These are phyloP conservation scores for Diophrys sp. DNA, from an alignment of 73 alveolate genomes.

Conservation along the genomic window DNA sequence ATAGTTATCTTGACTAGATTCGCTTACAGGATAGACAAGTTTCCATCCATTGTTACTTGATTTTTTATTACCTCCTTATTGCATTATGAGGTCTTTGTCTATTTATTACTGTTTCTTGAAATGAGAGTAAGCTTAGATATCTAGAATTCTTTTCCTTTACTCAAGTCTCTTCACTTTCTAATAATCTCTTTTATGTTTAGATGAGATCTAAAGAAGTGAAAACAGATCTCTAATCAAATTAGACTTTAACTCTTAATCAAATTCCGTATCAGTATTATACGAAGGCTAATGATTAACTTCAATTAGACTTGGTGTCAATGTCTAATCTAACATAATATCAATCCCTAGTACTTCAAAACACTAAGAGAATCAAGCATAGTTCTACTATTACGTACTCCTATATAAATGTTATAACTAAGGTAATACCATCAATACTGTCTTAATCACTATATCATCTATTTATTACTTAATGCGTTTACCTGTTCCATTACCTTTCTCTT, in stretches of 20 bases:
- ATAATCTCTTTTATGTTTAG: not conserved
- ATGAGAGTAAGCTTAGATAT: not conserved
- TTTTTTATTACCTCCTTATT: not conserved
- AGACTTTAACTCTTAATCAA: constrained; percentile 38
- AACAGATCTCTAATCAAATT: not conserved
- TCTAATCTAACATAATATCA: constrained; percentile 48
- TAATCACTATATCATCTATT: constrained; percentile 3
- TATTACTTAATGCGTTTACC: not conserved
- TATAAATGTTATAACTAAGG: constrained; percentile 4
- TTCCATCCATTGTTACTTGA: not conserved
- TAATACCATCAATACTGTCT: not conserved
- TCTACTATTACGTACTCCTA: not conserved
- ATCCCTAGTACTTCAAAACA: constrained; percentile 62
- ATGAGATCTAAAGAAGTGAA: not conserved
- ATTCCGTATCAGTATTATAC: constrained; percentile 55
- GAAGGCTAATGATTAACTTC: constrained; percentile 69
- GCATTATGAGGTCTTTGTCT: too few species aligned
- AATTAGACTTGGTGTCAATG: constrained; percentile 39
- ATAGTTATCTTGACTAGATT: not conserved
- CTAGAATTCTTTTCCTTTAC: not conserved
- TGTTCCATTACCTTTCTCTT: not conserved
- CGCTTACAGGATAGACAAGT: not conserved
- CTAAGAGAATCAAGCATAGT: constrained; percentile 16
- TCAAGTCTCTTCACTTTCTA: not conserved
- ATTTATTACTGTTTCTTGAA: not conserved